Base-by-base conservation (phyloP, 2,329 filamentous ascomycete genomes). In the Fusarium liriodendri region DNA sequence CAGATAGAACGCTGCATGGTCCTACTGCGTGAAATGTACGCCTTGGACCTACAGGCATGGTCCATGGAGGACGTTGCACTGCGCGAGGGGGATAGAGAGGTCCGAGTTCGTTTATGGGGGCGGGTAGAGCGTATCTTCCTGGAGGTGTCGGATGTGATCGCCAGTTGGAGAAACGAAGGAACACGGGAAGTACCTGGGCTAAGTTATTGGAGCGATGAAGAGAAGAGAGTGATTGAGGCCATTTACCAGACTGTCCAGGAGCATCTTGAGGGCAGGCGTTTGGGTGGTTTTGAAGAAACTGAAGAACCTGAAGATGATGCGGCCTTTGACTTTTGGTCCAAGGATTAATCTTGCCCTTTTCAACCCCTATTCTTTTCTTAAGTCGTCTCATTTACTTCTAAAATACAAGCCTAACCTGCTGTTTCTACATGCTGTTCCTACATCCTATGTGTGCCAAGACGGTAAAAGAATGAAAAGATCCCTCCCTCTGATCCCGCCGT, bases 1-100 rank as follows among this genome's bases (percentile, higher is more conserved):
- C 55, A 58, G 55, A 58, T 58, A 58, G 55, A 58, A 25, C 55
- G 55, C 4, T 58, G 55, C 33, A 58, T 58, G 55, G 33, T 33
- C 11, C 32, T 58, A 6, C 33, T 58, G 20, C 55, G 55, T 38
- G 55, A 58, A 5, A 58, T 40, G 55, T 58, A 58, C 32, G 55
- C 55, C 18, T 25, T 58, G 16, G 55, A 58, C 55, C 18, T 58
- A 32, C 55, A 25, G 33, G 55, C 33, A 8, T 58, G 55, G 55
- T 58, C 55, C 1, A 58, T 58, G 55, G 55, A 58, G 33, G 55
- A 58, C 11, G 55, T 58, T 38, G 55, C 55, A 32, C 22, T 58
- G 14, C 55, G 55, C 3, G 55, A 58, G 16, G 33, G 55, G 32
- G 33, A 58, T 38, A 35, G 32, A 27, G 55, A 35, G n/a, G 20